Evolutionary conservation across 1,139 yeast genomes (phyloP), one percentile per base, ranked within the genome.

Genomic region (Nakaseomyces delphensis): DNA sequence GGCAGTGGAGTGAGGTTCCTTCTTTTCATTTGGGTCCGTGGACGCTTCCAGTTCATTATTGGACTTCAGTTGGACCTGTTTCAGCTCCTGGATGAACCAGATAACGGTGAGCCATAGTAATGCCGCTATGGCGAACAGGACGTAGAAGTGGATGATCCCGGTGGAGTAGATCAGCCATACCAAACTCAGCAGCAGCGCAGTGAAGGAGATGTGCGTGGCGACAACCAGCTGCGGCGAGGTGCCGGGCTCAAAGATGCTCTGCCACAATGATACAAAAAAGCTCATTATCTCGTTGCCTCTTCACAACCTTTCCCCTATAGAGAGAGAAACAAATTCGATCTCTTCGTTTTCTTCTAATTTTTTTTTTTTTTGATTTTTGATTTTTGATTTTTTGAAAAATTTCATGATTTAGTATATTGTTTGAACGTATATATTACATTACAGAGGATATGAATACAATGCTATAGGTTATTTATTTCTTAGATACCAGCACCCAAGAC

Each of bases 181-280:
- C 50, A 89, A 69, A 1, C 89, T 69, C 7, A 64, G 29, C 13
- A 73, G 57, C 45, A 84, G 67, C 9, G 77, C 66, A 1, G 69
- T 66, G 55, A 84, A 84, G 1, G 91, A 77, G 1, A 65, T 69
- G 55, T 84, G 93, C 0, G 93, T 83, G 8, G 97, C 96, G 35
- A 73, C 70, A 14, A 87, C 70, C 42, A 91, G 71, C 0, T 94
- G 87, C 0, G 96, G 96, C 0, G 91, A 76, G 0, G 95, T 77
- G 1, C 98, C 98, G 2, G 97, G 97, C n/a, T 89, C 82, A 63
- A 89, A 83, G 24, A 91, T 76, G 6, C 95, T 83, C 47, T 83
- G 80, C 96, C 97, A 89, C 39, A 91, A 71, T 28, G 83, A 94
- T 19, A 66, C 71, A 33, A 83, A 53, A 60, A 83, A 80, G 25